Evolutionary conservation across 2,329 filamentous ascomycete species (phyloP).

Genomic region (Aspergillus ibericus): DNA sequence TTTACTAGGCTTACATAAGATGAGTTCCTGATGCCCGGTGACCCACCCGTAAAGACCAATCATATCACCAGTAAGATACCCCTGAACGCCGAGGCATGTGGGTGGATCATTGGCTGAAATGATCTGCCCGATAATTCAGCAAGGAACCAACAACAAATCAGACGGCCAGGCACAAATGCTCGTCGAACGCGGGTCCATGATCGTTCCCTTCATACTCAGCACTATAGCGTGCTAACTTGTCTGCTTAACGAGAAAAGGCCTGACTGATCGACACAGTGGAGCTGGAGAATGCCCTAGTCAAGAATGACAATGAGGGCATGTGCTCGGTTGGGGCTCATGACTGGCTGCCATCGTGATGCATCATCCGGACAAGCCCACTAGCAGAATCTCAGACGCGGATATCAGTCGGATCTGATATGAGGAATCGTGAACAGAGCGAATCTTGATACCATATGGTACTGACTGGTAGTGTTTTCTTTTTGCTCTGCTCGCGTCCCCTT

Average conservation of each 20-base stretch:
- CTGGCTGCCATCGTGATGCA: neutral
- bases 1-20: neutral
- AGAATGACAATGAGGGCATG: conserved; percentile 5
- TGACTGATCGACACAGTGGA: neutral
- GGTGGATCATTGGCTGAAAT: conserved; percentile 10
- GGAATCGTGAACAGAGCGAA: neutral
- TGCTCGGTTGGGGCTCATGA: conserved; percentile 2
- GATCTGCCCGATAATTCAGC: neutral
- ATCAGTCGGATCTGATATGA: conserved; percentile 1
- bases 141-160: neutral
- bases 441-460: neutral
- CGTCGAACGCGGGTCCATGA: neutral
- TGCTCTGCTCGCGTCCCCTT: neutral
- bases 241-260: neutral
- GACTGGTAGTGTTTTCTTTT: neutral
- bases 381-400: neutral
- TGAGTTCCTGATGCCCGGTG: neutral
- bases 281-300: neutral
- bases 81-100: conserved; percentile 13
- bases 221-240: neutral
- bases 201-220: neutral
- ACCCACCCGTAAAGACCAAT: neutral
- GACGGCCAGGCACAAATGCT: neutral
- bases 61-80: neutral
- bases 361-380: neutral